A percentile compares a stretch with the other conserved stretches of the same genome.
Evolutionary conservation across 768 basidiomycete species (phyloP).

Genomic region (Kwoniella mangroviensis): DNA sequence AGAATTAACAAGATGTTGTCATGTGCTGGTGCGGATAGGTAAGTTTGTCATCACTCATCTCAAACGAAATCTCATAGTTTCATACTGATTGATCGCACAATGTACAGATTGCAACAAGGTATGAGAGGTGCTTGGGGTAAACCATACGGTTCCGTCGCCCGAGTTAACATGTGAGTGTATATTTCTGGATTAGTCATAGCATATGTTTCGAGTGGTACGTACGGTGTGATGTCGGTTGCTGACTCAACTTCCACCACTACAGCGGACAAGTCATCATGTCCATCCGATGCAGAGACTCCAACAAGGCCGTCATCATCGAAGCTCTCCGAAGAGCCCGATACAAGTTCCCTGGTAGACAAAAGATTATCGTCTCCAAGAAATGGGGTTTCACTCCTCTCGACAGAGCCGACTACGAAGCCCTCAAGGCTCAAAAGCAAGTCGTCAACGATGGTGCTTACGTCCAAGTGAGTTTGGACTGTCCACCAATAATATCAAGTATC

Average conservation of each 20-base stretch:
- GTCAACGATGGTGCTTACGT: constrained; percentile 94
- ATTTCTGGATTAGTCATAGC: background rate
- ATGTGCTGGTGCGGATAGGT: constrained; percentile 98
- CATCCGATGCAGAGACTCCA: constrained; percentile 87
- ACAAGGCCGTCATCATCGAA: constrained; percentile 88
- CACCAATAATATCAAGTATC: no score
- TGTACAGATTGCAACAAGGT: constrained; percentile 63
- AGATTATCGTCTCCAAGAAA: constrained; percentile 69
- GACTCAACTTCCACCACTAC: constrained; percentile 36
- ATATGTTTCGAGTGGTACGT: no score
- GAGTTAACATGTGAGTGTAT: constrained; percentile 54
- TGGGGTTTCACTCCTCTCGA: constrained; percentile 98
- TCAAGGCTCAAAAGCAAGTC: constrained; percentile 89
- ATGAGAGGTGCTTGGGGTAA: constrained; percentile 99
- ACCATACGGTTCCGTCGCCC: constrained; percentile 81
- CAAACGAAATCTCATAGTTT: no score
- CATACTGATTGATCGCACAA: no score
- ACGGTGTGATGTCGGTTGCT: no score
- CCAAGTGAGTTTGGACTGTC: constrained; percentile 48
- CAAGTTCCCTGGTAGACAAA: constrained; percentile 65
- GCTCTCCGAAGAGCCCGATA: constrained; percentile 96
- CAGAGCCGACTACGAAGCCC: constrained; percentile 81
- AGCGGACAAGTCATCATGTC: constrained; percentile 94
- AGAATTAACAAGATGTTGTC: constrained; percentile 99
- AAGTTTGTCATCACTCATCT: constrained; percentile 41